A percentile compares a stretch with the other conserved stretches of the same genome.
Evolutionary conservation across 2,329 filamentous ascomycete genomes (phyloP).

Genomic region (Pyricularia sp.): DNA sequence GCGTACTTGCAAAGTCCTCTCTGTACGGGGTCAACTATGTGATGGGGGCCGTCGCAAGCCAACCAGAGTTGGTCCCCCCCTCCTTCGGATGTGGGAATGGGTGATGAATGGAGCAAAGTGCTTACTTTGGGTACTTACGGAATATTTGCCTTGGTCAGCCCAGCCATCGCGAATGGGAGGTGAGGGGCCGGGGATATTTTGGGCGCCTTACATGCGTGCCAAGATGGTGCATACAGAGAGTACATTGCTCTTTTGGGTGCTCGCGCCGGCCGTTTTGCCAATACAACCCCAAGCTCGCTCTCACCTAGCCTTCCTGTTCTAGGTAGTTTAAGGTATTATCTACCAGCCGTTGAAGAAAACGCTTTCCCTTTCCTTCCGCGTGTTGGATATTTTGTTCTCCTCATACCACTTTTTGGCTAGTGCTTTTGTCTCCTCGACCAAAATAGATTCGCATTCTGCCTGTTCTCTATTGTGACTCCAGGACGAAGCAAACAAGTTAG

Average conservation of each 20-base stretch:
- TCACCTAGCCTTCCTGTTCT: background rate
- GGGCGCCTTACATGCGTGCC: constrained; percentile 6
- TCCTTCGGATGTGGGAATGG: background rate
- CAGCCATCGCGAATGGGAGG: background rate
- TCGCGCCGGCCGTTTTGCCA: background rate
- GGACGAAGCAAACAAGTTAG: background rate
- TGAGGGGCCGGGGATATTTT: constrained; percentile 5
- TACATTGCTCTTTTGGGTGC: background rate
- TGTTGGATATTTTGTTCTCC: background rate
- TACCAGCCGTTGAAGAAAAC: background rate
- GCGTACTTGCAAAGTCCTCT: too few species aligned
- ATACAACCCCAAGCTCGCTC: background rate
- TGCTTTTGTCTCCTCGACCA: background rate
- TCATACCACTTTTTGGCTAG: background rate
- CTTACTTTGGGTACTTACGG: background rate
- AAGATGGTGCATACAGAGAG: constrained; percentile 1
- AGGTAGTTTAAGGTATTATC: too few species aligned
- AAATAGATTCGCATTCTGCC: background rate
- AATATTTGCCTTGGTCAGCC: background rate
- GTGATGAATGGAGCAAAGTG: background rate
- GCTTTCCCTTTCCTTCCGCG: background rate
- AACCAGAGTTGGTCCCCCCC: background rate
- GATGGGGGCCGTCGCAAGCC: background rate
- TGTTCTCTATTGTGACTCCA: background rate
- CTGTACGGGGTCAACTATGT: background rate